Percentiles rank a stretch among this genome's conserved stretches.
phyloP scores from a whole-genome alignment of 192 early-diverging fungal species.

The Mortierella alpina region DNA sequence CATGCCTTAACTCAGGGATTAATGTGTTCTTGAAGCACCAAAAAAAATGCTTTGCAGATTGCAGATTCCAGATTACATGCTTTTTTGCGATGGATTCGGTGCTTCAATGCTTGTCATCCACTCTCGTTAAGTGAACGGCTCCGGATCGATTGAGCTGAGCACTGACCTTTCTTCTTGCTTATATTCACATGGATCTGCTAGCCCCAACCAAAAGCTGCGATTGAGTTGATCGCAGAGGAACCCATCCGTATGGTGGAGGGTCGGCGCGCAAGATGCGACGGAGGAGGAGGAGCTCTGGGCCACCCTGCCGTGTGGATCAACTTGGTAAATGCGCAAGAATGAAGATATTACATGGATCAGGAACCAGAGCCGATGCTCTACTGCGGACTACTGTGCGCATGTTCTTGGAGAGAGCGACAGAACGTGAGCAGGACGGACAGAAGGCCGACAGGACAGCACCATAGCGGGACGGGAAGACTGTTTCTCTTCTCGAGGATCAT shows the following conservation, averaged over 20 bases:
- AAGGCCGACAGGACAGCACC: background rate
- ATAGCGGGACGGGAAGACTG: background rate
- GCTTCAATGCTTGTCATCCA: background rate
- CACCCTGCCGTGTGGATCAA: constrained; percentile 97
- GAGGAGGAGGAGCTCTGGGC: constrained; percentile 92
- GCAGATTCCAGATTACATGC: background rate
- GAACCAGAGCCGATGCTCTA: background rate
- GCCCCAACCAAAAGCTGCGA: constrained; percentile 91
- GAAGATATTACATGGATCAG: background rate
- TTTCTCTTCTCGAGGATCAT: background rate
- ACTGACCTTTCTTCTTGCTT: background rate
- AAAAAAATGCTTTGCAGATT: too few relatives aligned
- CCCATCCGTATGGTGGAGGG: constrained; percentile 82
- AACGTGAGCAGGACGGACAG: background rate
- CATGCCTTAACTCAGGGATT: background rate
- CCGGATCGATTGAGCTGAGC: background rate
- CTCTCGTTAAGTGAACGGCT: too few relatives aligned
- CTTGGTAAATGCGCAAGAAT: constrained; percentile 63
- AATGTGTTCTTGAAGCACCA: too few relatives aligned
- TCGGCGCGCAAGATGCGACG: constrained; percentile 86
- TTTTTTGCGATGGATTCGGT: background rate
- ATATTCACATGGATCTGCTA: constrained; percentile 25
- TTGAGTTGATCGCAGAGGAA: constrained; percentile 91
- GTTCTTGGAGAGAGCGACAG: background rate
- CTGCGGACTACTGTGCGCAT: background rate